These are phyloP conservation scores for Coemansia sp. DNA, from an alignment of 192 early-diverging fungal genomes.

Conservation along the genomic window DNA sequence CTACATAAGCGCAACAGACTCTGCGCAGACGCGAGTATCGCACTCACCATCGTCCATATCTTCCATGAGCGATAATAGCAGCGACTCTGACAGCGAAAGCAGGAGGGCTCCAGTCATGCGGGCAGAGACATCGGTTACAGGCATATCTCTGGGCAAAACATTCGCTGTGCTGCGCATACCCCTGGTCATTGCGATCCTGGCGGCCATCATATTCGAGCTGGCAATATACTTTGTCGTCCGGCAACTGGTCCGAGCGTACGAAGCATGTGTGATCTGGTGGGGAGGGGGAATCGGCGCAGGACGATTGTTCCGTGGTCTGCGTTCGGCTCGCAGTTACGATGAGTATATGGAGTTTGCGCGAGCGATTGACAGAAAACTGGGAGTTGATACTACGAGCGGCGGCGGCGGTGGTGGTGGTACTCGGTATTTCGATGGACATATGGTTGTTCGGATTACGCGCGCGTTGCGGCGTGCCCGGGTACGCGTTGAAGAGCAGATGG, in stretches of 20 bases:
- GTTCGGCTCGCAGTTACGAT: constrained; percentile 11
- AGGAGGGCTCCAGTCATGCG: background rate
- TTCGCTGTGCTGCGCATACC: constrained; percentile 19
- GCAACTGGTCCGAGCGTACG: constrained; percentile 20
- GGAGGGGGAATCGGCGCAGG: constrained; percentile 20
- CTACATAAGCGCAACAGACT: background rate
- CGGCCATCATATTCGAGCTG: constrained; percentile 16
- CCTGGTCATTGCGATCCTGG: constrained; percentile 9
- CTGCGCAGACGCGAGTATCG: background rate
- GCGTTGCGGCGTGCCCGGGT: constrained; percentile 9
- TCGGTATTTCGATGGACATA: constrained; percentile 16
- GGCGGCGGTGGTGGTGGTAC: background rate
- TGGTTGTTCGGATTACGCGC: constrained; percentile 19
- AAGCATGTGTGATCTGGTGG: constrained; percentile 18
- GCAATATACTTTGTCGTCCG: constrained; percentile 15
- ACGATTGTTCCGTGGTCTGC: background rate
- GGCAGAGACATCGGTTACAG: background rate
- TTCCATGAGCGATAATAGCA: too few relatives aligned
- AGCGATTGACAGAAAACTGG: constrained; percentile 13
- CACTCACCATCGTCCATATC: background rate
- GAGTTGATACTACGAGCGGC: background rate
- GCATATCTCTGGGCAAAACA: constrained; percentile 10
- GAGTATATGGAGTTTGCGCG: constrained; percentile 30
- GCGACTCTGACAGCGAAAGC: background rate
- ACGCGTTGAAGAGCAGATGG: constrained; percentile 1